Evolutionary conservation across 176 grass and related monocot species (phyloP), one percentile per base, ranked within the genome.

Genomic region (Poa annua): DNA sequence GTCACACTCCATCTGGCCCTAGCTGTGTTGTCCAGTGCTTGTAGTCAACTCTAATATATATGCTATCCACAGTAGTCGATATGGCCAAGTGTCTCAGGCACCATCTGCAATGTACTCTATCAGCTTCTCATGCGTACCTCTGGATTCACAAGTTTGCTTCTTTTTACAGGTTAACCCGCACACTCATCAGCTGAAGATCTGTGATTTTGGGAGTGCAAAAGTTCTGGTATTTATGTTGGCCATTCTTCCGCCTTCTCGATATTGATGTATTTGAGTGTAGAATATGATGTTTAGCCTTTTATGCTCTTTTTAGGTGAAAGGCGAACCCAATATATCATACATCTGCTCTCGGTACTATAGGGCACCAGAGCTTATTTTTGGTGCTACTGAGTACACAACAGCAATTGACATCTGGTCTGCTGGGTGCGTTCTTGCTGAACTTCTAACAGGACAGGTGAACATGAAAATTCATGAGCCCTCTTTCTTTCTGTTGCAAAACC

Each of bases 371-470:
- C 92, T 94, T 51, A 94, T 94, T 76, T 94, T 94, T 87, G 86
- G 92, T 85, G 92, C 92, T 36, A 94, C 89, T 3, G 86, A 91
- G 80, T 94, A 94, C 73, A 91, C 89, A 76, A 87, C 89, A 71
- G 87, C 92, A 63, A 94, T 94, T 80, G 92, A 89, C 76, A 85
- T 94, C 64, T 94, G 92, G 92, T 94, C 92, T 66, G 83, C 92
- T 87, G 84, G 92, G 36, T 94, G 92, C 51, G 89, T 94, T 75
- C 71, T 94, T 20, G 89, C 84, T 71, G 92, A 94, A 78, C 86
- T 94, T 78, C 87, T 94, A 33, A 61, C 86, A 71, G 86, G 89
- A 50, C 89, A 91, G 87, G 92, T 94, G 80, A 63, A 55, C 67
- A 75, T 73, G 16, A 14, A 50, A 45, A n/a, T 26, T 19, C 13